Percentiles rank a stretch among this genome's conserved stretches.
phyloP scores from a whole-genome alignment of 2,329 filamentous ascomycete genomes.

The Nothopassalora personata region DNA sequence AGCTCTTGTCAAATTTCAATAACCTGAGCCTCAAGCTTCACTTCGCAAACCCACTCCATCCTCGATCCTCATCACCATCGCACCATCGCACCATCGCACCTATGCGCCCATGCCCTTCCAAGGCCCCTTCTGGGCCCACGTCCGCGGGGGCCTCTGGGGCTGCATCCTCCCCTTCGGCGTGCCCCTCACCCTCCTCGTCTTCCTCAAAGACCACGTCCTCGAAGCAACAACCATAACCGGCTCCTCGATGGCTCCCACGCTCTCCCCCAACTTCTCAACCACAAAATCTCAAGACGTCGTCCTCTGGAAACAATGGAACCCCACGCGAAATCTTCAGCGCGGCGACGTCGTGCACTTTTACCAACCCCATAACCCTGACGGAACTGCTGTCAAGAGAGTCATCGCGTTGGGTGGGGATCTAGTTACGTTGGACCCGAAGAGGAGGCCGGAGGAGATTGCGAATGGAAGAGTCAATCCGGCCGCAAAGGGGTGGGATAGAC shows the following conservation, averaged over 20 bases:
- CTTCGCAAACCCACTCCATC: too few species aligned
- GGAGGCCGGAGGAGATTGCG: constrained; percentile 30
- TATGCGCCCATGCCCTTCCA: neutral
- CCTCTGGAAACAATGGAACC: constrained; percentile 32
- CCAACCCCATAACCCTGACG: constrained; percentile 61
- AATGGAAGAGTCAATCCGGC: constrained; percentile 32
- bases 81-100: neutral
- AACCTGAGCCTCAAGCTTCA: too few species aligned
- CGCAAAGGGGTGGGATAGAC: constrained; percentile 25
- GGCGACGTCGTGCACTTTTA: constrained; percentile 44
- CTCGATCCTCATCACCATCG: neutral
- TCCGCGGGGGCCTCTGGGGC: neutral
- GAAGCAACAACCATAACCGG: constrained; percentile 37
- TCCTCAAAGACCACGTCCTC: constrained; percentile 39
- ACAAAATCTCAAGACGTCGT: constrained; percentile 38
- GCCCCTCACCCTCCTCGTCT: constrained; percentile 16
- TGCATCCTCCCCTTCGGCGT: constrained; percentile 9
- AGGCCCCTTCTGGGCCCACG: neutral
- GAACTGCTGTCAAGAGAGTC: constrained; percentile 72
- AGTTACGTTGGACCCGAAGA: constrained; percentile 53
- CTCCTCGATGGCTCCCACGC: constrained; percentile 42
- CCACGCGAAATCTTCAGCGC: constrained; percentile 30
- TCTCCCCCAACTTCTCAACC: constrained; percentile 38
- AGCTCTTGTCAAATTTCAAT: too few species aligned
- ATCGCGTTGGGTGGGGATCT: constrained; percentile 75